phyloP scores from a whole-genome alignment of 2,329 filamentous ascomycete genomes.

The Fusarium sp. region DNA sequence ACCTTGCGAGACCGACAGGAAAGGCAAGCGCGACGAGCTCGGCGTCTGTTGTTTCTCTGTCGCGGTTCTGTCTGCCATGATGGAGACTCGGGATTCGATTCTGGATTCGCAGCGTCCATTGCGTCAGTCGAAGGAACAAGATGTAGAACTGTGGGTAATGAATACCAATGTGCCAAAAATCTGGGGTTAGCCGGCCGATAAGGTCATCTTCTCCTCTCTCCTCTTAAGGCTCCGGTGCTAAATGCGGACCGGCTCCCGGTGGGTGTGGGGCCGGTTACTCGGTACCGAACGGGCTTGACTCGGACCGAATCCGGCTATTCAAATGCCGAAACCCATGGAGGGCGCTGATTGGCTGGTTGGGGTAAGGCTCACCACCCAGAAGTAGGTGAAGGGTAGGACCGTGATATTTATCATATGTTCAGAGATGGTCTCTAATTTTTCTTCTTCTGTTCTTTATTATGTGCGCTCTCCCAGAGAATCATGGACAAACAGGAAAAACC shows the following conservation, averaged over 20 bases:
- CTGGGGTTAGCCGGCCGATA: not conserved
- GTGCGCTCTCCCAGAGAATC: too few relatives aligned
- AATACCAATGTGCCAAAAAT: not conserved
- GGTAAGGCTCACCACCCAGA: not conserved
- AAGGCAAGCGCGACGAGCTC: slow-evolving; percentile 88
- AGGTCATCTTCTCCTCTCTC: not conserved
- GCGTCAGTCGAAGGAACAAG: not conserved
- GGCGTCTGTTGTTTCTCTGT: slow-evolving; percentile 73
- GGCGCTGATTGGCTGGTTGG: not conserved
- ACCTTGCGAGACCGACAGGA: slow-evolving; percentile 90
- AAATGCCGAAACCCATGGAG: not conserved
- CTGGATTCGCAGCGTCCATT: not conserved
- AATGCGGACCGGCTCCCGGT: not conserved
- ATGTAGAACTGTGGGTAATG: not conserved
- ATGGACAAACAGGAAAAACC: not conserved
- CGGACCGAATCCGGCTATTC: slow-evolving; percentile 2
- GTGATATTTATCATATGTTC: not conserved
- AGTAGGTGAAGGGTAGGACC: not conserved
- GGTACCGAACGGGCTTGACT: not conserved
- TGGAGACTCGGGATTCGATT: not conserved
- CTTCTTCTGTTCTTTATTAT: too few relatives aligned
- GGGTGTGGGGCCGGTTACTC: not conserved
- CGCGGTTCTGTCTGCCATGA: not conserved
- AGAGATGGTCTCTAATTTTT: too few relatives aligned
- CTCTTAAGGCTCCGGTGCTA: not conserved